Percentiles rank a stretch among this genome's conserved stretches.
phyloP scores from a whole-genome alignment of 805 yeast species.

The Clavispora phyllophila region DNA sequence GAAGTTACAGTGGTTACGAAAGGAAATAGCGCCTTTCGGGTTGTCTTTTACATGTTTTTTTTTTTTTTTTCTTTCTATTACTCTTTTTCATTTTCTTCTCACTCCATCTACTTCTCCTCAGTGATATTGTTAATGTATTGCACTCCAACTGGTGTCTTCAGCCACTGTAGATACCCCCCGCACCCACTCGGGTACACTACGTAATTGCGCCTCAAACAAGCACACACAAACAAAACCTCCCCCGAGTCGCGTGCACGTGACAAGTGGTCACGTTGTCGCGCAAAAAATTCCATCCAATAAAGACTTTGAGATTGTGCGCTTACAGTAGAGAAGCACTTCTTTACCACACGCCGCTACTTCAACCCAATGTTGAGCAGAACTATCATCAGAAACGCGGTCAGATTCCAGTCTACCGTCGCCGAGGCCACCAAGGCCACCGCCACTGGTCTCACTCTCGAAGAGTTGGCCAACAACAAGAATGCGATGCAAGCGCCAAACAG shows the following conservation, averaged over 20 bases:
- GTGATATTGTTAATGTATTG: not conserved
- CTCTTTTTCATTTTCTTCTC: not conserved
- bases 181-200: too few relatives aligned
- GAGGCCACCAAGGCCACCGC: conserved; percentile 6
- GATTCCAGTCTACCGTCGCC: conserved; percentile 11
- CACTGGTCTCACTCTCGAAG: conserved; percentile 15
- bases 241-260: conserved; percentile 1
- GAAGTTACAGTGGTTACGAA: too few relatives aligned
- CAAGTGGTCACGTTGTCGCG: not conserved
- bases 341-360: not conserved
- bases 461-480: conserved; percentile 20
- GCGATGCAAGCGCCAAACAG: conserved; percentile 76
- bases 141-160: not conserved
- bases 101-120: not conserved
- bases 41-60: too few relatives aligned
- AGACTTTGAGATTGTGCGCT: conserved; percentile 1
- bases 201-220: too few relatives aligned
- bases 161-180: too few relatives aligned
- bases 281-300: conserved; percentile 2
- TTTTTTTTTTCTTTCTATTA: not conserved
- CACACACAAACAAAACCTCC: too few relatives aligned
- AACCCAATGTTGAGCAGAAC: conserved; percentile 7
- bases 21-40: not conserved
- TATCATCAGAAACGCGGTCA: conserved; percentile 5
- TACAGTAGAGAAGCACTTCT: conserved; percentile 1